Base-by-base conservation (phyloP, 495 filamentous ascomycete genomes). In the Penicillium angulare region DNA sequence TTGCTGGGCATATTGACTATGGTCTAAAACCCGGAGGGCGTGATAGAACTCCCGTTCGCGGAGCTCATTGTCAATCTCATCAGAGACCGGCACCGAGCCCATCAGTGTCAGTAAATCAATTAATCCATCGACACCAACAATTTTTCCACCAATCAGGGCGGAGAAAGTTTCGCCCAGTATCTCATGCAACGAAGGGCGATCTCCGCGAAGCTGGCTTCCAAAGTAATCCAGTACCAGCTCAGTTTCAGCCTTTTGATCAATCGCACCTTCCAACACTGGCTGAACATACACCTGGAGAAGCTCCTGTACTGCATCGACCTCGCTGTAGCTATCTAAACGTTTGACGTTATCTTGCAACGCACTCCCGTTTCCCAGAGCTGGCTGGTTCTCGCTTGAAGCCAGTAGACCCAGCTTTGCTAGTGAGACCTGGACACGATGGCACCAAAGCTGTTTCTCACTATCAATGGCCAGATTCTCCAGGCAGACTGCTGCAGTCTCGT, bases 401-500 rank as follows among this genome's bases (percentile, higher is more conserved):
- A 97, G 64, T 49, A 86, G 77, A 12, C 88, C 80, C 7, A 98
- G 72, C 67, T 95, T 96, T 9, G 87, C 84, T 17, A 97, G 75
- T 38, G 89, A 92, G n/a, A 96, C 72, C 63, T 96, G 84, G 29
- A 95, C 86, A 63, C 93, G 93, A 66, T 92, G 89, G 66, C 79
- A 87, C 91, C 91, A 96, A 8, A 92, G 64, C 42, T 90, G 83
- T 35, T 80, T 78, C 60, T 96, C 89, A 35, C 79, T 78, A 22
- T 74, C 69, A 27, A 82, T 66, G 8, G 87, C 90, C 4, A 88
- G 68, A 8, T 79, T 67, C 22, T 86, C 67, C 22, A 98, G 77
- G 0, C 78, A 84, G 23, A 80, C 66, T 8, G 84, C 84, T 12
- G 92, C 92, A 49, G 75, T 75, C 26, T 79, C 72, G 54, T 87